phyloP scores from a whole-genome alignment of 371 early-diverging fungal species.

The Rhizopus arrhizus region DNA sequence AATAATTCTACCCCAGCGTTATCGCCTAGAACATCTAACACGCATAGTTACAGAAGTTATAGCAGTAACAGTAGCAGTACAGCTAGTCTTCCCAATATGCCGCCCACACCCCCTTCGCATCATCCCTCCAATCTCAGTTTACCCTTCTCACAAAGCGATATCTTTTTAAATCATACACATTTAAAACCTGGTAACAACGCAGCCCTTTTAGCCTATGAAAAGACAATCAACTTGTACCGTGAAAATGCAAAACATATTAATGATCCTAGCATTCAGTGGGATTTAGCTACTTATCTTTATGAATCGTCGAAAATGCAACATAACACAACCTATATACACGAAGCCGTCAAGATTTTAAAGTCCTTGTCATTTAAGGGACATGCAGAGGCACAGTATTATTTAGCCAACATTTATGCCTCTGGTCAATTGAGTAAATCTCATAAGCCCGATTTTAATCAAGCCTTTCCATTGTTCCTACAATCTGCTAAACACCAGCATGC shows the following conservation, averaged over 20 bases:
- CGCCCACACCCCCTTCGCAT: background rate
- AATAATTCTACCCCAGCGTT: background rate
- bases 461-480: slow-evolving; percentile 67
- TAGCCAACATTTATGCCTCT: slow-evolving; percentile 65
- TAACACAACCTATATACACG: slow-evolving; percentile 51
- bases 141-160: slow-evolving; percentile 28
- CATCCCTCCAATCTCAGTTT: background rate
- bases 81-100: slow-evolving; percentile 9
- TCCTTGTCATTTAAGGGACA: slow-evolving; percentile 60
- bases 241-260: slow-evolving; percentile 67
- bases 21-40: background rate
- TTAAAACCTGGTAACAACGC: slow-evolving; percentile 68
- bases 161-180: slow-evolving; percentile 62
- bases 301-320: slow-evolving; percentile 54
- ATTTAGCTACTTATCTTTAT: slow-evolving; percentile 73
- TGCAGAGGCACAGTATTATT: slow-evolving; percentile 67
- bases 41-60: background rate
- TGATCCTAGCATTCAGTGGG: slow-evolving; percentile 75
- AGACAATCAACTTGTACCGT: slow-evolving; percentile 69
- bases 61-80: slow-evolving; percentile 8
- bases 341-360: slow-evolving; percentile 61
- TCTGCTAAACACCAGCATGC: slow-evolving; percentile 71
- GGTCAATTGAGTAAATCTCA: slow-evolving; percentile 55
- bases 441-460: slow-evolving; percentile 67
- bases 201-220: slow-evolving; percentile 63